phyloP scores from a whole-genome alignment of 2,329 filamentous ascomycete species.

The Xylogone sp. region DNA sequence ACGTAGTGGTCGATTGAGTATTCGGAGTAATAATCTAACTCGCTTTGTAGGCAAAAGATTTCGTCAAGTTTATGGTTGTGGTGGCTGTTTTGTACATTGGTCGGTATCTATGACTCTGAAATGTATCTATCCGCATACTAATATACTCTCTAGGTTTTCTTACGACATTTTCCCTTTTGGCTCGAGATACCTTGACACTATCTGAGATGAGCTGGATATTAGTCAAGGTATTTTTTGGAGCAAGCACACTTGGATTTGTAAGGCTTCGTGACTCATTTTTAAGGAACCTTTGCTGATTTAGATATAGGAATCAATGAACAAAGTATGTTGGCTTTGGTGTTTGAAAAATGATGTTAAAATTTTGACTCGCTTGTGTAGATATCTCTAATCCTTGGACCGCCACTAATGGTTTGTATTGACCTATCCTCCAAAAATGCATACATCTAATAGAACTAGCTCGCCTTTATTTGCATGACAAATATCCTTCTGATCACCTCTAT shows the following conservation, averaged over 20 bases:
- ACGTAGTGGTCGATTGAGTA: conserved; percentile 7
- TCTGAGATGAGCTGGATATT: conserved; percentile 70
- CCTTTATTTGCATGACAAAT: conserved; percentile 74
- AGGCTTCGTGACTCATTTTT: conserved; percentile 23
- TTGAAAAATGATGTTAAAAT: conserved; percentile 40
- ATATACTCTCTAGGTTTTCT: conserved; percentile 57
- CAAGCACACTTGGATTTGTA: conserved; percentile 69
- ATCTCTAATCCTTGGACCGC: conserved; percentile 21
- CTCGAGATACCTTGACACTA: conserved; percentile 64
- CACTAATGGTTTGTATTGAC: conserved; percentile 37
- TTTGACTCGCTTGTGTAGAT: conserved; percentile 7
- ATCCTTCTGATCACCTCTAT: conserved; percentile 76
- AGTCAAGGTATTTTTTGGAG: conserved; percentile 78
- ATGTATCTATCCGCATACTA: neutral
- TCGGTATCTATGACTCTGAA: conserved; percentile 23
- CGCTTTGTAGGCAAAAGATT: conserved; percentile 67
- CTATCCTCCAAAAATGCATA: conserved; percentile 5
- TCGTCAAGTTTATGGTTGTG: conserved; percentile 77
- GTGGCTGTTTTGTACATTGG: conserved; percentile 79
- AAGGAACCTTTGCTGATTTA: neutral
- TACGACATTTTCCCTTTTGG: conserved; percentile 78
- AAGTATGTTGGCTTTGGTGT: conserved; percentile 35
- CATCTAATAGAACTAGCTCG: conserved; percentile 24
- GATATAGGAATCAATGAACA: conserved; percentile 50
- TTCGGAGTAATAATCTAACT: neutral